Conservation (phyloP, 2,329 filamentous ascomycete species). For the Diaporthe destruens region DNA sequence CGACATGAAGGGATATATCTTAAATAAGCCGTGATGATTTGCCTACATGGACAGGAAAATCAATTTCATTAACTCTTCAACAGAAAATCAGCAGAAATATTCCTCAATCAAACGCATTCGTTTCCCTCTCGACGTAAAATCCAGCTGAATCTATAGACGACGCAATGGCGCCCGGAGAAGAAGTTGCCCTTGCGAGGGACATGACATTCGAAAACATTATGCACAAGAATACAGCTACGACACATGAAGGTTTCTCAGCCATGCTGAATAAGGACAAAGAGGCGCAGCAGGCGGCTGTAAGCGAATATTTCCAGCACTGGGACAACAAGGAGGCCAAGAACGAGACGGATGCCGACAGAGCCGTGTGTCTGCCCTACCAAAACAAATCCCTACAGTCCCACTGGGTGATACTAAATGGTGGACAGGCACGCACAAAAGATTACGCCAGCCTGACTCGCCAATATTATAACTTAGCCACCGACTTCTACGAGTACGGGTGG, state of each 20-base stretch:
- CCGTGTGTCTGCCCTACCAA: slow-evolving; percentile 12
- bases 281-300: slow-evolving; percentile 38
- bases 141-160: background rate
- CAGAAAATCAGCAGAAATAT: accelerated
- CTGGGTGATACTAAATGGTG: background rate
- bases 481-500: slow-evolving; percentile 83
- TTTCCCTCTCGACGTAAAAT: too few relatives aligned
- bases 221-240: slow-evolving; percentile 37
- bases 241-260: slow-evolving; percentile 39
- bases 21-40: background rate
- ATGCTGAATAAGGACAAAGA: slow-evolving; percentile 42
- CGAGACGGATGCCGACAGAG: slow-evolving; percentile 40
- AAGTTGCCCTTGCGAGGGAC: slow-evolving; percentile 35
- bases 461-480: slow-evolving; percentile 81
- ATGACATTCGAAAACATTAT: slow-evolving; percentile 42
- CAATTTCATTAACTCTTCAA: too few relatives aligned
- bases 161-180: slow-evolving; percentile 30
- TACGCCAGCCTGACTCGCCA: slow-evolving; percentile 41
- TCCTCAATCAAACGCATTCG: too few relatives aligned
- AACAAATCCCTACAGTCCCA: too few relatives aligned
- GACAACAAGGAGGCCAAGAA: slow-evolving; percentile 42
- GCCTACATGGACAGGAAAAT: background rate
- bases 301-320: slow-evolving; percentile 42
- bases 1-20: background rate
- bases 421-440: slow-evolving; percentile 37